Conservation (phyloP, 495 filamentous ascomycete genomes). For the Entonaema liquescens region DNA sequence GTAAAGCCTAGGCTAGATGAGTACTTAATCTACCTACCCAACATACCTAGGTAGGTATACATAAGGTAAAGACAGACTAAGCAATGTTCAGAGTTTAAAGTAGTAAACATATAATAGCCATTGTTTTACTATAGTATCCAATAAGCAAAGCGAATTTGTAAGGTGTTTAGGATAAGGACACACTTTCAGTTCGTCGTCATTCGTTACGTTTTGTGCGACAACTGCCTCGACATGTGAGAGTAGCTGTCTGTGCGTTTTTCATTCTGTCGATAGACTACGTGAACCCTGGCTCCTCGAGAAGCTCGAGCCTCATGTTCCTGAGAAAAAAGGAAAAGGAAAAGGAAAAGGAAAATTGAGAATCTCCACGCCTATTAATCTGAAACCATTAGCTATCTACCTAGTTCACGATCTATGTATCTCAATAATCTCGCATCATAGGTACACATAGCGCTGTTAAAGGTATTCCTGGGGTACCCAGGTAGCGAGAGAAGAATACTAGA, state of each 20-base stretch:
- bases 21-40: too few species aligned
- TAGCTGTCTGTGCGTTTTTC: slow-evolving; percentile 26
- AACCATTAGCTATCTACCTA: slow-evolving; percentile 20
- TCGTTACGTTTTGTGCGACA: neutral
- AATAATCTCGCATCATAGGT: slow-evolving; percentile 4
- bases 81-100: neutral
- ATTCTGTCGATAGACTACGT: neutral
- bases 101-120: neutral
- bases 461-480: neutral
- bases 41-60: neutral
- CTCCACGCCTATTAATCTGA: neutral
- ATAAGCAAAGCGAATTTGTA: neutral
- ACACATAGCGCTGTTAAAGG: neutral
- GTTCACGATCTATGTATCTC: slow-evolving; percentile 6
- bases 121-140: neutral
- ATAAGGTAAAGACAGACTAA: too few species aligned
- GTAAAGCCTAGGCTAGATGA: neutral
- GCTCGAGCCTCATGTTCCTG: slow-evolving; percentile 7
- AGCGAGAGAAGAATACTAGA: neutral
- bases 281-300: slow-evolving; percentile 5
- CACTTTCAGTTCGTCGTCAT: slow-evolving; percentile 31
- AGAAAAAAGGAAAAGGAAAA: neutral
- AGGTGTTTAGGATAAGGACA: neutral
- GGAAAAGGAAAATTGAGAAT: neutral
- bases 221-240: slow-evolving; percentile 30